Percentiles rank a stretch among this genome's conserved stretches.
These are phyloP conservation scores for Turnera subulata DNA, from an alignment of 345 rosid species.

Conservation along the genomic window DNA sequence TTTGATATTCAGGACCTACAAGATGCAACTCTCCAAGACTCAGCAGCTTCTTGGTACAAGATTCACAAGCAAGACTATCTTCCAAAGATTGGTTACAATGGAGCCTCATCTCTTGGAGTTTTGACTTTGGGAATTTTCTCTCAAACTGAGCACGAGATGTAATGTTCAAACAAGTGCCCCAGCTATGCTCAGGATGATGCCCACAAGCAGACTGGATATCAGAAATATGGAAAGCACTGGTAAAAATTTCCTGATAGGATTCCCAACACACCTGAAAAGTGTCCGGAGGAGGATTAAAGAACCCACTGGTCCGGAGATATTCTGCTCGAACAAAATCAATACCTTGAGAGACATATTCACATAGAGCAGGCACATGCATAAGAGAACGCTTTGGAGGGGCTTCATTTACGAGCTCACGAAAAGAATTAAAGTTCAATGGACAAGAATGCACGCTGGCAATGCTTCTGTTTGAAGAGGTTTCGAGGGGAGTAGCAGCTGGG, in stretches of 20 bases:
- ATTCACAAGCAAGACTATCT: constrained; percentile 16
- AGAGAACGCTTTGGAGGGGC: constrained; percentile 13
- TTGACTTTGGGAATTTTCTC: constrained; percentile 21
- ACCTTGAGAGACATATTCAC: constrained; percentile 19
- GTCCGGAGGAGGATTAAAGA: constrained; percentile 29
- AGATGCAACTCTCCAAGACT: constrained; percentile 7
- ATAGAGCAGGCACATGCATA: constrained; percentile 6
- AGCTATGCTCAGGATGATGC: constrained; percentile 23
- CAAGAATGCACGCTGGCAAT: constrained; percentile 11
- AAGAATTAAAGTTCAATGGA: constrained; percentile 27
- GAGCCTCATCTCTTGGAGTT: constrained; percentile 20
- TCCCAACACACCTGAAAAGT: constrained; percentile 27
- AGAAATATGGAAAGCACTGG: constrained; percentile 16
- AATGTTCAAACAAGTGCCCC: constrained; percentile 20
- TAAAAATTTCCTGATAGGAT: constrained; percentile 15
- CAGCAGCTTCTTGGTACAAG: constrained; percentile 25
- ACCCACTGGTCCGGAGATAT: constrained; percentile 22
- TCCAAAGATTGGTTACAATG: constrained; percentile 29
- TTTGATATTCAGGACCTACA: not conserved
- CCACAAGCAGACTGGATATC: constrained; percentile 31
- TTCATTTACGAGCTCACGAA: constrained; percentile 12
- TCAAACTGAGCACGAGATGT: constrained; percentile 32
- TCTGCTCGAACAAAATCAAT: constrained; percentile 30
- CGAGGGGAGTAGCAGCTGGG: constrained; percentile 2
- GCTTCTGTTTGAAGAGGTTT: not conserved